phyloP scores from a whole-genome alignment of 1,284 basidiomycete genomes.

The Puccinia polysora region DNA sequence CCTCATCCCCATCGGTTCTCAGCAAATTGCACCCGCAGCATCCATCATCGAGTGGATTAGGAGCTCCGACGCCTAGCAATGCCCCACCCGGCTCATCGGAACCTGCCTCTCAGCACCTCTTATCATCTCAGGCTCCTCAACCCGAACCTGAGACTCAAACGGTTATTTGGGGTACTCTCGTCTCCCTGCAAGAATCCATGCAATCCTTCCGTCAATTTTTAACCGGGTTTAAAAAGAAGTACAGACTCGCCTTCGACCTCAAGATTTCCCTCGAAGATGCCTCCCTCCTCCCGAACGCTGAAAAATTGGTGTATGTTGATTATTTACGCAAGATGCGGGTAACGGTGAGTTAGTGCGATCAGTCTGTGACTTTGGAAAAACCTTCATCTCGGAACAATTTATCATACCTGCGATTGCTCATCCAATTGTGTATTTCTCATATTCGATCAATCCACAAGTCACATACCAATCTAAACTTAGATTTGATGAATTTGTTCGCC shows the following conservation, averaged over 20 bases:
- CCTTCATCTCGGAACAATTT: too few species aligned
- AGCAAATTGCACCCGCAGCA: constrained; percentile 33
- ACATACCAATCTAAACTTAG: constrained; percentile 86
- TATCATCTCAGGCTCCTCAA: constrained; percentile 44
- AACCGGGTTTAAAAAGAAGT: constrained; percentile 87
- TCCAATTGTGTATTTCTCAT: not conserved
- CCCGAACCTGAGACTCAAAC: constrained; percentile 65
- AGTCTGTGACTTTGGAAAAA: not conserved
- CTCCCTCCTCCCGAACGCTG: constrained; percentile 46
- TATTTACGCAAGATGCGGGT: constrained; percentile 81
- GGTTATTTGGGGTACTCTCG: constrained; percentile 94
- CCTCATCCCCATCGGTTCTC: constrained; percentile 43
- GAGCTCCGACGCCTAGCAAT: constrained; percentile 40
- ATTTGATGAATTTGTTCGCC: constrained; percentile 78
- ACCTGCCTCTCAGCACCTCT: constrained; percentile 27
- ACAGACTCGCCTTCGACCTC: constrained; percentile 71
- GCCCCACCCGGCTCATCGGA: constrained; percentile 29
- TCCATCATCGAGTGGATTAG: constrained; percentile 9
- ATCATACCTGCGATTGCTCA: not conserved
- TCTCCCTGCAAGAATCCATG: constrained; percentile 85
- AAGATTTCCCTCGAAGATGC: constrained; percentile 31
- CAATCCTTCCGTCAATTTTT: constrained; percentile 82
- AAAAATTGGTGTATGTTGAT: constrained; percentile 64
- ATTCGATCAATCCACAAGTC: constrained; percentile 53
- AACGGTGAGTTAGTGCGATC: constrained; percentile 60